Conservation (phyloP, 2,329 filamentous ascomycete genomes). For the Fusarium sp. region DNA sequence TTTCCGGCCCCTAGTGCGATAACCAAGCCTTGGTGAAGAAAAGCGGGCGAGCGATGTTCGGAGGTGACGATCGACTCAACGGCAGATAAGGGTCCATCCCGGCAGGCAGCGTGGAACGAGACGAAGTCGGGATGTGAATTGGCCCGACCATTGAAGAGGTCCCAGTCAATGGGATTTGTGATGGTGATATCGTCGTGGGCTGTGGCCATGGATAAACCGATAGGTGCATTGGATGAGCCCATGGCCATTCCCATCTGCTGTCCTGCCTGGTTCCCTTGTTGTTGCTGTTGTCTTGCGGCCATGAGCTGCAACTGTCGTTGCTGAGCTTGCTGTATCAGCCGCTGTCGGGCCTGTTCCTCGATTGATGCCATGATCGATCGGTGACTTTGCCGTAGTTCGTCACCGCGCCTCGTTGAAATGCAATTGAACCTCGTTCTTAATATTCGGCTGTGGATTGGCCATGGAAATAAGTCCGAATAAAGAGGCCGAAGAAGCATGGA, state of each 20-base stretch:
- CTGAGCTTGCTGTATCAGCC: neutral
- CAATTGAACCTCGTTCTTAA: neutral
- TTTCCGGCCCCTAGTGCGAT: conserved; percentile 17
- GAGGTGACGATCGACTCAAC: conserved; percentile 15
- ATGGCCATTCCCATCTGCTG: neutral
- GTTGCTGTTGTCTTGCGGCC: neutral
- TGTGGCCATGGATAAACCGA: neutral
- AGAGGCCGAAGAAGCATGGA: neutral
- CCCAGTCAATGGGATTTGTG: conserved; percentile 4
- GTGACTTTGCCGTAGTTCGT: neutral
- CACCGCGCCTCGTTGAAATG: neutral
- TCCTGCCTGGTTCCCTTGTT: neutral
- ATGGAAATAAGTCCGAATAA: neutral
- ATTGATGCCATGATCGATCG: neutral
- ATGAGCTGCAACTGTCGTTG: conserved; percentile 5
- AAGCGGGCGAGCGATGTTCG: conserved; percentile 5
- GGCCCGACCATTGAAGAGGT: neutral
- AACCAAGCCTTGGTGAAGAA: conserved; percentile 20
- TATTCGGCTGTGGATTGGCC: neutral
- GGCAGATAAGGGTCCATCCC: neutral
- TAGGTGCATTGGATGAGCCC: neutral
- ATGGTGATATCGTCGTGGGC: conserved; percentile 20
- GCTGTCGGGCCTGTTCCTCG: conserved; percentile 1
- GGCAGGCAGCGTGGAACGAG: conserved; percentile 24
- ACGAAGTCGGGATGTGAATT: neutral